These are phyloP conservation scores for Salvia miltiorrhiza DNA, from an alignment of 257 asterid genomes.

Conservation along the genomic window DNA sequence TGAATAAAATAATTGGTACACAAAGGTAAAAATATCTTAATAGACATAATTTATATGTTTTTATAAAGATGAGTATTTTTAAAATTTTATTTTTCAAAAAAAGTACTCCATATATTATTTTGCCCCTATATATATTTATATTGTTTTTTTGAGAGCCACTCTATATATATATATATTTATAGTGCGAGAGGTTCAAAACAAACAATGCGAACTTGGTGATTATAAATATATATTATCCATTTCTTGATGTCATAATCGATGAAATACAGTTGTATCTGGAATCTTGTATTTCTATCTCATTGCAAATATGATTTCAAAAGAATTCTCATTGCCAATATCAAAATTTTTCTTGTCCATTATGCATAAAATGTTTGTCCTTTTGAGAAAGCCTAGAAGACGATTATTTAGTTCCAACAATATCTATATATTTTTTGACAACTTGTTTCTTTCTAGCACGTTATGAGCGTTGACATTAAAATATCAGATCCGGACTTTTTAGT, in stretches of 20 bases:
- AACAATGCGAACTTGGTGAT: background rate
- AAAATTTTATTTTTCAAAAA: no score
- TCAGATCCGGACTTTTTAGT: background rate
- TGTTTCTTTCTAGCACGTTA: constrained; percentile 6
- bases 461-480: background rate
- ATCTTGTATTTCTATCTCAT: background rate
- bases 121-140: no score
- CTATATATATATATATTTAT: no score
- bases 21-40: no score
- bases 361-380: constrained; percentile 1
- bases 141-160: no score
- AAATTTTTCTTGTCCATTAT: background rate
- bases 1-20: no score
- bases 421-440: background rate
- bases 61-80: no score
- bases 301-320: background rate
- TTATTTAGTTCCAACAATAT: background rate
- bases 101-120: no score
- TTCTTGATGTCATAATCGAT: background rate
- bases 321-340: background rate
- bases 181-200: no score
- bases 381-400: constrained; percentile 18
- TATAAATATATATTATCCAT: background rate
- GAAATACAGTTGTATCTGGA: background rate
- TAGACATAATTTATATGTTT: no score